Conservation (phyloP, 2,329 filamentous ascomycete species). For the Daldinia sp. region DNA sequence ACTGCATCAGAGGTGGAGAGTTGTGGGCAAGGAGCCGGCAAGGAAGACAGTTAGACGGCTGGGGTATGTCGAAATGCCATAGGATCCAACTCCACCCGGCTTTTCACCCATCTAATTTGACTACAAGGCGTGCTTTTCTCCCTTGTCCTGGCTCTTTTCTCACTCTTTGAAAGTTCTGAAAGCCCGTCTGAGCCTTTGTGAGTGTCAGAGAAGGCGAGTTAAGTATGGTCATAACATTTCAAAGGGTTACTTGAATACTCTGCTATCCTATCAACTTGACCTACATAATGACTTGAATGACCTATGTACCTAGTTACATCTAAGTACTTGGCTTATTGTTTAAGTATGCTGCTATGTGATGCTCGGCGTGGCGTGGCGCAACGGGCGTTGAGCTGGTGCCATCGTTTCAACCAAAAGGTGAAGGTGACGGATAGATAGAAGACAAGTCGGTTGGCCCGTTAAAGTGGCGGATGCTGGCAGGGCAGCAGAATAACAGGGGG, state of each 20-base stretch:
- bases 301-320: not conserved
- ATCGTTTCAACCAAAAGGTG: conserved; percentile 26
- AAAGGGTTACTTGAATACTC: not conserved
- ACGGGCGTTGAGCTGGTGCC: conserved; percentile 12
- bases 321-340: conserved; percentile 9
- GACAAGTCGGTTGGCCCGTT: conserved; percentile 15
- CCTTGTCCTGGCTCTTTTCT: too few relatives aligned
- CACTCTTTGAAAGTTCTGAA: too few relatives aligned
- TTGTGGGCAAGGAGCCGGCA: conserved; percentile 23
- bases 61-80: conserved; percentile 30
- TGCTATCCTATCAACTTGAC: not conserved
- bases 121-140: conserved; percentile 11
- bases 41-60: conserved; percentile 13
- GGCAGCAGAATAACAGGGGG: too few relatives aligned
- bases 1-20: conserved; percentile 36
- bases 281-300: too few relatives aligned
- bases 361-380: too few relatives aligned
- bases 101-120: conserved; percentile 23
- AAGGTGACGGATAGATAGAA: conserved; percentile 26
- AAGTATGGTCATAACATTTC: not conserved
- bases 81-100: conserved; percentile 25
- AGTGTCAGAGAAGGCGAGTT: not conserved
- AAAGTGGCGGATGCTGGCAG: conserved; percentile 18
- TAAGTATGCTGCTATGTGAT: too few relatives aligned
- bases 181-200: conserved; percentile 12